Evolutionary conservation across 768 basidiomycete genomes (phyloP).

Genomic region (Tubosaeta sp.): DNA sequence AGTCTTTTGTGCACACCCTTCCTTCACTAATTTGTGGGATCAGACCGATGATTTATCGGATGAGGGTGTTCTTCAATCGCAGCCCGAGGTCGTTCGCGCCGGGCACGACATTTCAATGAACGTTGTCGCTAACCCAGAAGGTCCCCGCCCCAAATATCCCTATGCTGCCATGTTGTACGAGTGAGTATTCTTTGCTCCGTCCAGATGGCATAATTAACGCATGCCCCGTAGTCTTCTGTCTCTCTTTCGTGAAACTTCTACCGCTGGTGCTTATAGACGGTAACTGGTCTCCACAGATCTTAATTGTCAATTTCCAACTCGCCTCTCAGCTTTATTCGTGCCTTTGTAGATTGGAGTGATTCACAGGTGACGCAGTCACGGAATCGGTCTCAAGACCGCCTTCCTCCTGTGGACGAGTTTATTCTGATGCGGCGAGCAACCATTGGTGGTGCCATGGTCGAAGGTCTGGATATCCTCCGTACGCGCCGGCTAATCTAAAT

Average conservation of each 20-base stretch:
- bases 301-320: not conserved
- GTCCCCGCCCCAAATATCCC: conserved; percentile 29
- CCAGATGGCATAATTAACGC: conserved; percentile 10
- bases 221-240: conserved; percentile 24
- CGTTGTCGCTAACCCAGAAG: conserved; percentile 26
- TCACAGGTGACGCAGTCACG: conserved; percentile 35
- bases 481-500: not conserved
- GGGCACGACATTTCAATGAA: conserved; percentile 31
- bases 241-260: conserved; percentile 35
- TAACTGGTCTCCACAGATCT: conserved; percentile 2
- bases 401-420: conserved; percentile 37
- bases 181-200: conserved; percentile 19
- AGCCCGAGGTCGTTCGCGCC: conserved; percentile 32
- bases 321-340: conserved; percentile 28
- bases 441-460: conserved; percentile 36
- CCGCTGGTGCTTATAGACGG: conserved; percentile 34
- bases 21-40: conserved; percentile 2
- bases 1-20: not conserved
- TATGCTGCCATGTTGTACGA: conserved; percentile 39
- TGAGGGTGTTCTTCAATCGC: conserved; percentile 32
- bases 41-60: conserved; percentile 37
- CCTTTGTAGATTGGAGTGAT: conserved; percentile 33
- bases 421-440: conserved; percentile 35
- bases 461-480: conserved; percentile 25
- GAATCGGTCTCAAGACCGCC: conserved; percentile 33